Evolutionary conservation across 2,329 filamentous ascomycete species (phyloP), one percentile per base, ranked within the genome.

Genomic region (Pyricularia grisea): DNA sequence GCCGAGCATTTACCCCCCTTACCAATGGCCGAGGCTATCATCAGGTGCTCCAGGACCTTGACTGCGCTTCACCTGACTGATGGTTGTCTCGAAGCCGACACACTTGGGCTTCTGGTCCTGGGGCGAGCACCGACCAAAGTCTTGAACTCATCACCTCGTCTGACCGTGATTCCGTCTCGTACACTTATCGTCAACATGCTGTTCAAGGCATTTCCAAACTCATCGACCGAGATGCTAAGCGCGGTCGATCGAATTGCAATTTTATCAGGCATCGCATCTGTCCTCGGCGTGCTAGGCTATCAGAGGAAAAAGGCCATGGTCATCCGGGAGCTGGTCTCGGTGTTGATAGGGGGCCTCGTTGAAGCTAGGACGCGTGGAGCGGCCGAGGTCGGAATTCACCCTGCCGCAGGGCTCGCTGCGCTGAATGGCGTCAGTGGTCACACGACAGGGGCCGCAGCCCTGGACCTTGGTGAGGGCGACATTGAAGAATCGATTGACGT

Each of bases 371-470:
- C 96, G 65, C 86, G 94, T 66, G 94, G 94, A 36, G 95, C 95
- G 60, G 94, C 95, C n/a, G 95, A 98, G 76, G 92, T 95, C 75
- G 95, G 94, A 3, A 92, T 99, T 50, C 94, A 98, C 79, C 95
- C 95, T 60, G 94, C 94, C 23, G 93, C 94, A 11, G 94, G 93
- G 0, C 81, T 97, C 67, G 89, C 93, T 30, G 89, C 90, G 14
- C 81, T 95, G 33, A 90, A 88, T 72, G 81, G 86, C 12, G 78
- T 81, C 2, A 81, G 80, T 69, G 82, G 83, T 0, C 83, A 83
- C 61, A 83, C 81, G 69, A 85, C 84, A 11, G 81, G 83, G 7
- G 81, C 84, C 9, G 81, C 85, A 42, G 85, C 83, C 2, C 80
- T 90, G 36, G 88, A 90, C 72, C 80, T 91, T 17, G 84, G 84